Evolutionary conservation across 768 basidiomycete species (phyloP).

Genomic region (Suillus decipiens): DNA sequence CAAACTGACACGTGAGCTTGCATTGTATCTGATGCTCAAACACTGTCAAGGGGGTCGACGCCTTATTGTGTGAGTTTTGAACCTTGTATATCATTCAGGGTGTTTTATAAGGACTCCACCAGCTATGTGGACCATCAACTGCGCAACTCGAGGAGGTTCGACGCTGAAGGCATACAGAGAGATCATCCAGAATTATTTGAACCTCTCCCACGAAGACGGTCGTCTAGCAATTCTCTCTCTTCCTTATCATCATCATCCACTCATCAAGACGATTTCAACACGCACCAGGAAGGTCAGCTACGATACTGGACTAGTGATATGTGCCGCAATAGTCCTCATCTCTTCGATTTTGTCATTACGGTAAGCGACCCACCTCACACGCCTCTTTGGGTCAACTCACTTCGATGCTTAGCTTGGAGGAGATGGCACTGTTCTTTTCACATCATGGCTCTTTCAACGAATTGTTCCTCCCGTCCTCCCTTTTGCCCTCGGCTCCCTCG

Average conservation of each 20-base stretch:
- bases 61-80: constrained; percentile 73
- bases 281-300: constrained; percentile 80
- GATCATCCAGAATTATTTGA: constrained; percentile 88
- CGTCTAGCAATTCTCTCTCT: constrained; percentile 68
- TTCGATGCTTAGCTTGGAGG: constrained; percentile 76
- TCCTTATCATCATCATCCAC: constrained; percentile 51
- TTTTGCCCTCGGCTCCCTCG: constrained; percentile 95
- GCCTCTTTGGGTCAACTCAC: constrained; percentile 16
- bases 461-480: constrained; percentile 98
- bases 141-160: constrained; percentile 86
- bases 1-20: constrained; percentile 90
- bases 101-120: constrained; percentile 18
- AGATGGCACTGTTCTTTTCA: constrained; percentile 97
- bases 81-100: constrained; percentile 11
- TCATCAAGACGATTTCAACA: constrained; percentile 40
- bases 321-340: constrained; percentile 87
- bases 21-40: constrained; percentile 94
- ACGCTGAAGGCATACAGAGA: constrained; percentile 83
- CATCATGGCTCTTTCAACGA: constrained; percentile 98
- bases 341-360: constrained; percentile 97
- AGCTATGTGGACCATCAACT: constrained; percentile 97
- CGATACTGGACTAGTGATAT: constrained; percentile 98
- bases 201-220: constrained; percentile 73
- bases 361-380: constrained; percentile 49
- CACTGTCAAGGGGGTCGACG: constrained; percentile 69